Evolutionary conservation across 2,329 filamentous ascomycete genomes (phyloP), one percentile per base, ranked within the genome.

Genomic region (Fusarium solani-melongenae): DNA sequence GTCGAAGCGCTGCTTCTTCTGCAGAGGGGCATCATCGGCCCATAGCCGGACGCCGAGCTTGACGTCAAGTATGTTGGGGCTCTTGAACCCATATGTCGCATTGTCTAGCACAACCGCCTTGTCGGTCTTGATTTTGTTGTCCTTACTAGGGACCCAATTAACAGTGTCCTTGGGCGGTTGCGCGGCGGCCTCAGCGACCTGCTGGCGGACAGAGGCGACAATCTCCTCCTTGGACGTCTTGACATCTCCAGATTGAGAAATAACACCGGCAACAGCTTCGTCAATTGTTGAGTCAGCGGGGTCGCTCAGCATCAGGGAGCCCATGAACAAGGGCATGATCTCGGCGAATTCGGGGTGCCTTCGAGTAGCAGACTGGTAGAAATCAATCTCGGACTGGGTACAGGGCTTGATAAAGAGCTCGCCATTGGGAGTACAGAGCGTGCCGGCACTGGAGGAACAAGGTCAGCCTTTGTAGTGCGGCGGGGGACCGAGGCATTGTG

Each of bases 391-490:
- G 72, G 91, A 88, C 71, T 91, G 85, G 0, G 94, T 97, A 82
- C 96, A 98, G 20, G 96, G 96, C 84, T 99, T 99, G 80, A 98
- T 94, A 81, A 99, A 93, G 36, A 98, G 87, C 72, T 93, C 90
- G 80, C 96, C 96, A 62, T 94, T 91, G 64, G 89, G 87, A 79
- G 97, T 94, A 80, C 92, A 95, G 77, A 97, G 90, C 55, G 97
- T 96, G 73, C 96, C 96, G 76, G 97, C 95, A 84, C 95, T 98
- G 80, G 53, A 71, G 80, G 56, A 69, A 15, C 51, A 17, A 64
- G 33, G 69, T 76, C 64, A 78, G 76, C 24, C 5, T 56, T 53
- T 64, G 55, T 5, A 61, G 59, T 46, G 66, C 63, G 46, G 62
- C 56, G 67, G 64, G 51, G 55, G 39, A 62, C 59, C n/a, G 22